These are phyloP conservation scores for Jamesozyma lodderae DNA, from an alignment of 805 yeast genomes.

Conservation along the genomic window DNA sequence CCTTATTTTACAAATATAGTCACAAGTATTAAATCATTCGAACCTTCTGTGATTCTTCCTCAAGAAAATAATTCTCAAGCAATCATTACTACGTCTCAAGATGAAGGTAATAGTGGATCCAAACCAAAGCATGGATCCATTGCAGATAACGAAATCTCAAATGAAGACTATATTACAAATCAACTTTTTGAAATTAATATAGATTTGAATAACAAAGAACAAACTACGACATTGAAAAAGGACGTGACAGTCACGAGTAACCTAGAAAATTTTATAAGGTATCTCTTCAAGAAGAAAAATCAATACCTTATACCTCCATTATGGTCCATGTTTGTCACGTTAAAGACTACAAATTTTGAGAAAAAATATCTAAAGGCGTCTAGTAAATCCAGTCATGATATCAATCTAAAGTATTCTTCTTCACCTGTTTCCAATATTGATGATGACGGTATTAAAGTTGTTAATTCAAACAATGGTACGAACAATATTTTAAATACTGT, in stretches of 20 bases:
- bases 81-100: slow-evolving; percentile 13
- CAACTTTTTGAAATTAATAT: slow-evolving; percentile 20
- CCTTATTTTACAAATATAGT: slow-evolving; percentile 20
- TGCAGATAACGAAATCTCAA: background rate
- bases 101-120: slow-evolving; percentile 6
- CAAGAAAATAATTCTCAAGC: slow-evolving; percentile 20
- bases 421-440: background rate
- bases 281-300: slow-evolving; percentile 23
- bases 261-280: slow-evolving; percentile 26
- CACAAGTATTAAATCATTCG: slow-evolving; percentile 16
- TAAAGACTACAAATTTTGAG: slow-evolving; percentile 40
- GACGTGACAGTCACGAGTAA: slow-evolving; percentile 22
- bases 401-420: background rate
- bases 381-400: background rate
- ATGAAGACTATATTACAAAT: slow-evolving; percentile 9
- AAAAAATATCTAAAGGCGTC: slow-evolving; percentile 38
- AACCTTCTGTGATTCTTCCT: slow-evolving; percentile 18
- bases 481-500: background rate
- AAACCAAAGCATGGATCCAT: background rate
- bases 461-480: slow-evolving; percentile 12
- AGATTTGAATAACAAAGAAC: slow-evolving; percentile 6
- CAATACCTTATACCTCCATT: slow-evolving; percentile 36
- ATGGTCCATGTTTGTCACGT: slow-evolving; percentile 46
- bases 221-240: slow-evolving; percentile 9
- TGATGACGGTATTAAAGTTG: slow-evolving; percentile 9